Evolutionary conservation across 345 rosid species (phyloP), one percentile per base, ranked within the genome.

Genomic region (Aegle marmelos): DNA sequence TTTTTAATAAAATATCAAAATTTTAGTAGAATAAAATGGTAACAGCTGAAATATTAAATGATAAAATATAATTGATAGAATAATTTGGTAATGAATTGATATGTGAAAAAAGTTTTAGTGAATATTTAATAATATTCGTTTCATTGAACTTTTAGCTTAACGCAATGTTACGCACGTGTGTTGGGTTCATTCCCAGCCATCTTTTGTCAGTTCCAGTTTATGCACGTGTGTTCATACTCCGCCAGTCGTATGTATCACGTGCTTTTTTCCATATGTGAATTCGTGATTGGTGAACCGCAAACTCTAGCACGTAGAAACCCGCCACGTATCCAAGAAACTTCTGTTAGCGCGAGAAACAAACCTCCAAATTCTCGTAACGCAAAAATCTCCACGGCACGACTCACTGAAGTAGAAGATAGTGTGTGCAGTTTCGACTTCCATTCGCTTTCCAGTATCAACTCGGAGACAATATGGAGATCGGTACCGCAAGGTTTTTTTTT

Each of bases 391-490:
- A 17, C 68, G 7, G 7, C 25, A 64, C 50, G 13, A 45, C 41
- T 33, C 14, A 7, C 45, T 7, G 68, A 31, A 33, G 24, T 39
- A 31, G 68, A 64, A 33, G 25, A 31, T 64, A 33, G 45, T 1
- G 22, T 53, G 22, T 9, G 25, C 27, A 25, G 13, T 45, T 45
- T 45, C 50, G 1, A 11, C 33, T 25, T 25, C 31, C 27, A 27
- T 25, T 27, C n/a, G n/a, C 22, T 41, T 65, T 68, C 33, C 9
- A 39, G 54, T 39, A 24, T 33, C 64, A 53, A 64, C 64, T 31
- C 58, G 39, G 76, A 45, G 50, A 45, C 36, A 22, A 36, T 75
- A 87, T 89, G 92, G 88, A 85, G 79, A 85, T 85, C 41, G 85
- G 77, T 67, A 68, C 79, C 25, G 45, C 79, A 56, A 83, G 86